phyloP scores from a whole-genome alignment of 345 rosid species.

The Eucalyptus tenuipes region DNA sequence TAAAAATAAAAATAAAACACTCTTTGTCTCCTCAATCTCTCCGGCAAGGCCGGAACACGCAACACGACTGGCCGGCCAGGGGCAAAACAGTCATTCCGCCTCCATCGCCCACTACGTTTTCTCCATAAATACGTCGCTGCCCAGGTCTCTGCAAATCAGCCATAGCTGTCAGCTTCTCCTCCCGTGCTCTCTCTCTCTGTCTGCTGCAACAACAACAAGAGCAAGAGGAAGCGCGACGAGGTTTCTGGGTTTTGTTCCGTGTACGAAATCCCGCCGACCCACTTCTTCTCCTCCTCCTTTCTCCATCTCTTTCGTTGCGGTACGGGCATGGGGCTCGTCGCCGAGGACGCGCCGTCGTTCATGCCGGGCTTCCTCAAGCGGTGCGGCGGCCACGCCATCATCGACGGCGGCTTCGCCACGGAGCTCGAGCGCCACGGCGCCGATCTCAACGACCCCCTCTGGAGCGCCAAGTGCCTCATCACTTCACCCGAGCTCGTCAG shows the following conservation, averaged over 20 bases:
- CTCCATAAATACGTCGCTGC: neutral
- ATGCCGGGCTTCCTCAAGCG: constrained; percentile 46
- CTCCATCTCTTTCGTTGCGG: neutral
- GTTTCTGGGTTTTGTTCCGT: neutral
- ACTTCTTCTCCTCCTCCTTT: neutral
- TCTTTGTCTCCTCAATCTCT: neutral
- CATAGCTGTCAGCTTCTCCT: neutral
- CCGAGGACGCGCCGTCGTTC: neutral
- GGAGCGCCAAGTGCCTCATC: constrained; percentile 92
- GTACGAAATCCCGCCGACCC: neutral
- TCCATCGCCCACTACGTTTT: neutral
- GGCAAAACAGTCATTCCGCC: neutral
- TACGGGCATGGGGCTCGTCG: neutral
- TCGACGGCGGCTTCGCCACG: constrained; percentile 92
- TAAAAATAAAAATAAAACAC: neutral
- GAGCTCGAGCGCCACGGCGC: constrained; percentile 89
- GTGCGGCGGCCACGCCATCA: constrained; percentile 70
- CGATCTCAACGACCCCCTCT: constrained; percentile 81
- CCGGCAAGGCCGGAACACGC: neutral
- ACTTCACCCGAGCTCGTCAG: constrained; percentile 75
- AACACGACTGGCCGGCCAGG: neutral
- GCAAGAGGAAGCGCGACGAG: neutral
- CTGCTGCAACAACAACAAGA: neutral
- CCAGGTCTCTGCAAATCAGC: too few species aligned
- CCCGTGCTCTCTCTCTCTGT: neutral